phyloP scores from a whole-genome alignment of 768 basidiomycete species.

The Calvatia gigantea region DNA sequence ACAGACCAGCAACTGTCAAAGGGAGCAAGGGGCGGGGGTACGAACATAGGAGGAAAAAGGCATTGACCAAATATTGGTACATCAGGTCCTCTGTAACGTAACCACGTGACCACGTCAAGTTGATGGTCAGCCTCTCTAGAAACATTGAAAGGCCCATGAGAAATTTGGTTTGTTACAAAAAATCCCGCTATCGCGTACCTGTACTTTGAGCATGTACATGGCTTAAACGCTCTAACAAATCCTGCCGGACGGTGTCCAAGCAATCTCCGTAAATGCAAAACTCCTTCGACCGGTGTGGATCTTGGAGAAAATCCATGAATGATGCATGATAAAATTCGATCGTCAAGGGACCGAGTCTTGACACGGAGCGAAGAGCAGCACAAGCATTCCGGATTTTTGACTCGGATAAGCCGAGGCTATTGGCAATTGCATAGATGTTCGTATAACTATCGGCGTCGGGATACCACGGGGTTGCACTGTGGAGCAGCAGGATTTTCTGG shows the following conservation, averaged over 20 bases:
- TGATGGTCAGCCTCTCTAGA: not conserved
- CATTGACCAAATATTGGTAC: not conserved
- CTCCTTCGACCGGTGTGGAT: too few relatives aligned
- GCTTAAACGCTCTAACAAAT: not conserved
- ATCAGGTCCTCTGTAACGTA: not conserved
- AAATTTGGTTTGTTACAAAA: not conserved
- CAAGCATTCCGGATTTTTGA: too few relatives aligned
- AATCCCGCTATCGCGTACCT: not conserved
- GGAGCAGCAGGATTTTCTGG: too few relatives aligned
- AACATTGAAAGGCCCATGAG: not conserved
- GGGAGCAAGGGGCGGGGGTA: not conserved
- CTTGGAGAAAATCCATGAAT: too few relatives aligned
- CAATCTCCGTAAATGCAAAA: not conserved
- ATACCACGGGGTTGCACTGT: too few relatives aligned
- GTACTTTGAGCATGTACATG: not conserved
- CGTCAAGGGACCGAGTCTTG: too few relatives aligned
- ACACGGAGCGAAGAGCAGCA: too few relatives aligned
- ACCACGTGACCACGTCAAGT: not conserved
- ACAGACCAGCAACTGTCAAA: not conserved
- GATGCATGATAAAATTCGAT: too few relatives aligned
- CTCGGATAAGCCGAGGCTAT: too few relatives aligned
- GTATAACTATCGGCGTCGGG: too few relatives aligned
- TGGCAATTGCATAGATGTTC: too few relatives aligned
- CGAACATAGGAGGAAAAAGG: not conserved
- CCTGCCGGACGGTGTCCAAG: not conserved